These are phyloP conservation scores for Termitomyces sp. DNA, from an alignment of 768 basidiomycete genomes.

Conservation along the genomic window DNA sequence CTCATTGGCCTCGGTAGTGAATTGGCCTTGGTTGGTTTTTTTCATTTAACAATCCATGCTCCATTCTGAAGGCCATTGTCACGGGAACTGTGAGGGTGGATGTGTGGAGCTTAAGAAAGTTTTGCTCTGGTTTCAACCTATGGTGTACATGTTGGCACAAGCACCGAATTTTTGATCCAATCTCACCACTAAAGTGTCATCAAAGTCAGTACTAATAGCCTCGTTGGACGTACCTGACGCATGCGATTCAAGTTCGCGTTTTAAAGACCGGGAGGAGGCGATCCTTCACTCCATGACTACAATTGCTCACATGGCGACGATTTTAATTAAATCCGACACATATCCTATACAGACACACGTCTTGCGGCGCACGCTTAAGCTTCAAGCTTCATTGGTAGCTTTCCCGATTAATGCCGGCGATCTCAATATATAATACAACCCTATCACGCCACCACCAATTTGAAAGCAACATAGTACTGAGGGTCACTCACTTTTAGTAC, in stretches of 20 bases:
- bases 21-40: too few relatives aligned
- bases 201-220: background rate
- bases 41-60: background rate
- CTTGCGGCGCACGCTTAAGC: constrained; percentile 1
- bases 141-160: background rate
- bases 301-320: background rate
- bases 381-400: constrained; percentile 1
- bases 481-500: background rate
- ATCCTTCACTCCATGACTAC: background rate
- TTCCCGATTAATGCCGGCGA: constrained; percentile 9
- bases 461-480: background rate
- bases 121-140: background rate
- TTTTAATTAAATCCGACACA: background rate
- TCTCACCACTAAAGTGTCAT: background rate
- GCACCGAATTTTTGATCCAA: background rate
- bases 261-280: background rate
- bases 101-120: constrained; percentile 1
- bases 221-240: background rate
- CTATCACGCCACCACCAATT: constrained; percentile 11
- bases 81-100: background rate
- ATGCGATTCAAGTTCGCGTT: background rate
- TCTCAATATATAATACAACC: constrained; percentile 6
- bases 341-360: constrained; percentile 1
- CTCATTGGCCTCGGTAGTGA: background rate
- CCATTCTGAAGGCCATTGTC: background rate